Evolutionary conservation across 2,329 filamentous ascomycete genomes (phyloP), one percentile per base, ranked within the genome.

Genomic region (Ascochyta rabiei): DNA sequence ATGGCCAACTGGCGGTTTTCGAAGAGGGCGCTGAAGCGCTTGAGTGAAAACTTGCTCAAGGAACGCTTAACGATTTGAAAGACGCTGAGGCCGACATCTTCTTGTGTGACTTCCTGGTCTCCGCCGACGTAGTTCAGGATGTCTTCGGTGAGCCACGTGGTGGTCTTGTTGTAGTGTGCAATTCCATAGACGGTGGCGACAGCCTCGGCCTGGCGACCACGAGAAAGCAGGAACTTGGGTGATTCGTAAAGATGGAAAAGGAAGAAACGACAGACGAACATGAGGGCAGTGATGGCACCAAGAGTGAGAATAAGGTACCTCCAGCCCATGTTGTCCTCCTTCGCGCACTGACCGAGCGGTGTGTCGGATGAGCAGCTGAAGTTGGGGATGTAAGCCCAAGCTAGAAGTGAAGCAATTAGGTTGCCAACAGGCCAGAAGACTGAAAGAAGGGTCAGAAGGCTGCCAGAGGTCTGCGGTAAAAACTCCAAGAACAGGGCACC

Each of bases 371-470:
- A 31, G 59, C 79, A 84, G 8, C 85, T 86, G 79, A 83, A 90
- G 60, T 84, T 84, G 24, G 87, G 85, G 51, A 95, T 87, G 62
- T 88, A 90, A 40, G 81, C 88, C 90, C 89, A 93, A 6, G 88
- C 90, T 42, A 90, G 80, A 6, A 72, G 65, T 6, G 68, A 70
- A 1, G 89, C 86, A 51, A 88, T 82, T 7, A 96, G 80, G 69
- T 95, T 90, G 6, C 91, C 91, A 16, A 96, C 77, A 0, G 91
- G 89, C 90, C 91, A 96, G 88, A 90, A 95, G 7, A 92, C 84
- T 6, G 89, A 91, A n/a, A 96, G 80, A 42, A 93, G 80, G 0
- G 90, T 95, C 26, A 95, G 79, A 13, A 95, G 81, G 28, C 86
- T 85, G 59, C 86, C 86, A n/a, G 86, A 88, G 0, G 87, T 84